Percentiles rank a stretch among this genome's conserved stretches.
phyloP scores from a whole-genome alignment of 1,284 basidiomycete species.

The Cystodermella granulosa region DNA sequence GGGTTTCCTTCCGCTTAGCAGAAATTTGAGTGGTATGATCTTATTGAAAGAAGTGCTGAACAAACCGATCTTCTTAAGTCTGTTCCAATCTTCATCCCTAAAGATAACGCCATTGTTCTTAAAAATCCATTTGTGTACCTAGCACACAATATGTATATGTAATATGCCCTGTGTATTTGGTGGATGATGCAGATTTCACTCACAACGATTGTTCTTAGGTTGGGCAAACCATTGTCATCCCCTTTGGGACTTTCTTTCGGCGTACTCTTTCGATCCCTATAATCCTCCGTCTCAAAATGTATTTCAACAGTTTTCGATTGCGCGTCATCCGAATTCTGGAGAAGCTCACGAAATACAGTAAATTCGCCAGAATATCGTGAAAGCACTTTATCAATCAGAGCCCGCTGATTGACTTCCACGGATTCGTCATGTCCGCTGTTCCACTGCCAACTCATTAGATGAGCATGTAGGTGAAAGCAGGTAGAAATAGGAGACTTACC shows the following conservation, averaged over 20 bases:
- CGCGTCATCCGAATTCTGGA: slow-evolving; percentile 95
- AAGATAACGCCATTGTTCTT: slow-evolving; percentile 85
- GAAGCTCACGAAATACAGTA: slow-evolving; percentile 87
- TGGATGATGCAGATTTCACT: slow-evolving; percentile 10
- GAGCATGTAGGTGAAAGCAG: too few species aligned
- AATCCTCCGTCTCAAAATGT: slow-evolving; percentile 67
- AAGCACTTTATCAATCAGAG: slow-evolving; percentile 88
- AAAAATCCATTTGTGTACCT: slow-evolving; percentile 75
- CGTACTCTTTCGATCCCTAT: slow-evolving; percentile 40
- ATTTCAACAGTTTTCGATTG: slow-evolving; percentile 78
- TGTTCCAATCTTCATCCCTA: slow-evolving; percentile 79
- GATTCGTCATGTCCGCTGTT: slow-evolving; percentile 71
- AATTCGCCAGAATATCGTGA: slow-evolving; percentile 93
- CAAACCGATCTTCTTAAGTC: slow-evolving; percentile 82
- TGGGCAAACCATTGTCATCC: slow-evolving; percentile 38
- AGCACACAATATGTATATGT: background rate
- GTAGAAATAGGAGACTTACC: too few species aligned
- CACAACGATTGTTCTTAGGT: slow-evolving; percentile 56
- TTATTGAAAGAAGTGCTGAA: too few species aligned
- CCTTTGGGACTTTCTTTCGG: background rate
- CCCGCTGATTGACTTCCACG: slow-evolving; percentile 93
- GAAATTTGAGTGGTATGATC: too few species aligned
- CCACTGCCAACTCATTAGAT: too few species aligned
- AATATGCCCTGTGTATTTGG: background rate
- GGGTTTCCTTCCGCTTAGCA: slow-evolving; percentile 74